Percentiles rank a stretch among this genome's conserved stretches.
Evolutionary conservation across 495 filamentous ascomycete genomes (phyloP).

Genomic region (Endocarpon pusillum): DNA sequence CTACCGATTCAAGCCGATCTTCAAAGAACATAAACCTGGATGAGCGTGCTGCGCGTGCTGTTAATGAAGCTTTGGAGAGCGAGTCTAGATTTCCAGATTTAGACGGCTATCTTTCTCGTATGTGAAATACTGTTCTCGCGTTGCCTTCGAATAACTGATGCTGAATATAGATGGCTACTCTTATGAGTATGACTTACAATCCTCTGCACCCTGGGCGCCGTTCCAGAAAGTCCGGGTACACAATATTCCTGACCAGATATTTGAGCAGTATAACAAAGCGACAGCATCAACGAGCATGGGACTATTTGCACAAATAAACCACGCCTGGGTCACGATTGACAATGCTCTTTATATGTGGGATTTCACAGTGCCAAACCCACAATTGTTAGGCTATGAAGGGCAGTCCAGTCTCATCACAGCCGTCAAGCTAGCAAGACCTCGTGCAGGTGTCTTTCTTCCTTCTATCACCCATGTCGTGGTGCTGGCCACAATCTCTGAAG

Average conservation of each 20-base stretch:
- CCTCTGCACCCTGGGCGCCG: slow-evolving; percentile 57
- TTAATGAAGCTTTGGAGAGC: slow-evolving; percentile 56
- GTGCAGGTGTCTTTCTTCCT: slow-evolving; percentile 63
- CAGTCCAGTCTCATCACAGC: slow-evolving; percentile 69
- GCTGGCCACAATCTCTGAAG: slow-evolving; percentile 66
- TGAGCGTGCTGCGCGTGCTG: slow-evolving; percentile 62
- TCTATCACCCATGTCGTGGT: slow-evolving; percentile 74
- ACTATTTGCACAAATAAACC: slow-evolving; percentile 77
- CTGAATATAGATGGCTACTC: slow-evolving; percentile 53
- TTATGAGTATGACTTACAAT: slow-evolving; percentile 71
- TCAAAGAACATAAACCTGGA: slow-evolving; percentile 23
- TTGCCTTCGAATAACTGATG: not conserved
- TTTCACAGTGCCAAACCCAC: slow-evolving; percentile 72
- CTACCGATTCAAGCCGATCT: slow-evolving; percentile 2
- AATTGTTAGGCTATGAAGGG: slow-evolving; percentile 85
- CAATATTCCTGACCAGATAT: slow-evolving; percentile 72
- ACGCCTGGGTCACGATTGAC: slow-evolving; percentile 92
- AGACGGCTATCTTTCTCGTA: slow-evolving; percentile 79
- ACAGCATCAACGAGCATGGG: slow-evolving; percentile 79
- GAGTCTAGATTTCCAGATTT: slow-evolving; percentile 79
- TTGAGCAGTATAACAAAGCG: slow-evolving; percentile 74
- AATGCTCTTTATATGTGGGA: slow-evolving; percentile 96
- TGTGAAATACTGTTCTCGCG: slow-evolving; percentile 21
- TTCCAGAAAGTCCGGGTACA: slow-evolving; percentile 72
- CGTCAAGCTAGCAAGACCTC: slow-evolving; percentile 67